Evolutionary conservation across 495 filamentous ascomycete species (phyloP), one percentile per base, ranked within the genome.

Genomic region (Aspergillus haitiensis): DNA sequence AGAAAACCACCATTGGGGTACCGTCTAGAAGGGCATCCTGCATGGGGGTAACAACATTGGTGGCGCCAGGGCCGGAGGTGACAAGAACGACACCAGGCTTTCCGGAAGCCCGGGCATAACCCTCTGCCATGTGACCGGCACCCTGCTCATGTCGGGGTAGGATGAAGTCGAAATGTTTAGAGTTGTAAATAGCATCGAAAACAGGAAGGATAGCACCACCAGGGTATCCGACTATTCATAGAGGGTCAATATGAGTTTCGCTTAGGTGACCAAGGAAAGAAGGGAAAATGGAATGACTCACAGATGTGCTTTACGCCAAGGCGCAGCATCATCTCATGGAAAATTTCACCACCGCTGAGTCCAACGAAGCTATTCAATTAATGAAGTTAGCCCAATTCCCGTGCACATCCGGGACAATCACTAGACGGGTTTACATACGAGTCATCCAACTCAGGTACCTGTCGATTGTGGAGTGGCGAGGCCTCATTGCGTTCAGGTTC

Each of bases 291-390:
- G 11, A n/a, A 39, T 72, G 67, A 89, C 88, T 72, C 78, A 92
- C 90, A 95, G 67, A 97, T 80, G 74, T 95, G 90, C 78, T 97
- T 93, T 33, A 98, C 95, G 61, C 79, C 84, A 61, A 93, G 91
- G 68, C 94, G 80, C 42, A 92, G 82, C 91, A 98, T 96, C 94
- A 98, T 98, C 76, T 98, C 93, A 68, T 98, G 92, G 80, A 98
- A 96, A 61, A 98, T 98, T 71, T 97, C 87, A 68, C 94, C 94
- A 72, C 95, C 95, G 51, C 83, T 96, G 80, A 91, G 90, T 35
- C 95, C 95, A 70, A 98, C 90, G 78, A 98, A 97, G 54, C 90
- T 90, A 61, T 65, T 45, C 49, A 33, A 42, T 36, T 6, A 62
- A 59, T 60, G 21, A 61, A 56, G 47, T 67, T 35, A 39, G 54